A percentile compares a stretch with the other conserved stretches of the same genome.
phyloP scores from a whole-genome alignment of 306 rosid species.

The Pyrus pyrifolia region DNA sequence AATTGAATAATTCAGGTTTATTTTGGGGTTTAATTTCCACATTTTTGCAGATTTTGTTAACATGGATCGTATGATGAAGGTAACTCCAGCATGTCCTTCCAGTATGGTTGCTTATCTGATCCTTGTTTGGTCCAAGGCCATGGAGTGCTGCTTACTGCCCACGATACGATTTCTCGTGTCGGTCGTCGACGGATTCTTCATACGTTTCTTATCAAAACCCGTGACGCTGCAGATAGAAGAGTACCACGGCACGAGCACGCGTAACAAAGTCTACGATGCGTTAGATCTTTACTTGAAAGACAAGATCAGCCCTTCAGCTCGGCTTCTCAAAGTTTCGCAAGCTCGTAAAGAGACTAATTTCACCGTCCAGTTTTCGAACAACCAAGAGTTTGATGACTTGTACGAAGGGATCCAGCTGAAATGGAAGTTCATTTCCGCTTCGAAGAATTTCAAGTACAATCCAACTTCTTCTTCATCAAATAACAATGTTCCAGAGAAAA shows the following conservation, averaged over 20 bases:
- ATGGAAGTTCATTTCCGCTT: conserved; percentile 25
- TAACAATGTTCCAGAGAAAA: background rate
- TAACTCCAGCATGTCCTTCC: background rate
- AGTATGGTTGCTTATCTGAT: background rate
- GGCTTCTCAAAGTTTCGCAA: background rate
- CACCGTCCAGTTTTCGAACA: conserved; percentile 38
- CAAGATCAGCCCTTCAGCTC: conserved; percentile 36
- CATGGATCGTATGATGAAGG: background rate
- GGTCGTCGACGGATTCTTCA: background rate
- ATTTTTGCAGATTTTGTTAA: background rate
- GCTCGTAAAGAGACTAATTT: conserved; percentile 42
- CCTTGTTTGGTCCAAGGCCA: background rate
- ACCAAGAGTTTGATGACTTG: conserved; percentile 36
- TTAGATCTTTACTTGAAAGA: conserved; percentile 50
- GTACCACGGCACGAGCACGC: too few relatives aligned
- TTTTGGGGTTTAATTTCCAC: background rate
- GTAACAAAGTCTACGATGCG: conserved; percentile 37
- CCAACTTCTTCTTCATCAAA: background rate
- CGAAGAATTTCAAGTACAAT: background rate
- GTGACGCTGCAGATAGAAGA: too few relatives aligned
- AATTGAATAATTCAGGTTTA: background rate
- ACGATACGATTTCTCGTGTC: background rate
- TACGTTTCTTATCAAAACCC: background rate
- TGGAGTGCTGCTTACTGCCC: background rate
- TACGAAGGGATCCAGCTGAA: conserved; percentile 31